Percentiles rank a stretch among this genome's conserved stretches.
phyloP scores from a whole-genome alignment of 2,329 filamentous ascomycete genomes.

The Thielaviopsis euricoi region DNA sequence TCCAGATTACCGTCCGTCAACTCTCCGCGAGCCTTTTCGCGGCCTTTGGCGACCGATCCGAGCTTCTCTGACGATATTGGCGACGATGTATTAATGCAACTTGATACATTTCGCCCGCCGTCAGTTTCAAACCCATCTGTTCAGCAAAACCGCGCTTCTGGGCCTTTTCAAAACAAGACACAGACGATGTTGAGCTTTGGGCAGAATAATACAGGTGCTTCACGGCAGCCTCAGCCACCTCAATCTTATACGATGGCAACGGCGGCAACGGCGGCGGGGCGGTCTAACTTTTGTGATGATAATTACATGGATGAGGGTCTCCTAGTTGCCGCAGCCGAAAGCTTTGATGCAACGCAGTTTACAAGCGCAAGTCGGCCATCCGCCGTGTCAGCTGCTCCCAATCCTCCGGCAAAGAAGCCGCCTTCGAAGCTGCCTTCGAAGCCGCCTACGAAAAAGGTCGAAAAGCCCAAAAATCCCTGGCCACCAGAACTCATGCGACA shows the following conservation, averaged over 20 bases:
- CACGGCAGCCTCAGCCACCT: neutral
- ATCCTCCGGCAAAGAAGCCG: conserved; percentile 12
- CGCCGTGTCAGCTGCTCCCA: neutral
- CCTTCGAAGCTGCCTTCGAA: conserved; percentile 18
- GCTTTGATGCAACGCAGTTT: neutral
- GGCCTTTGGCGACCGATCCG: neutral
- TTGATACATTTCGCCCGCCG: conserved; percentile 1
- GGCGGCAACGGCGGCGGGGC: neutral
- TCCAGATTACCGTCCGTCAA: too few relatives aligned
- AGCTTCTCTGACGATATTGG: conserved; percentile 9
- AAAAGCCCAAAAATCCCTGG: conserved; percentile 21
- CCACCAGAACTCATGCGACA: conserved; percentile 42
- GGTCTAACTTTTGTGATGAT: conserved; percentile 4
- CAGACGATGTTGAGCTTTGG: neutral
- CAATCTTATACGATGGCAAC: neutral
- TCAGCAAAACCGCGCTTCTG: neutral
- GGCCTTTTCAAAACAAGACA: neutral
- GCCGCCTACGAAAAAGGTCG: conserved; percentile 26
- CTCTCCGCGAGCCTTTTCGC: neutral
- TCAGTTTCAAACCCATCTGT: neutral
- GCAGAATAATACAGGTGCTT: neutral
- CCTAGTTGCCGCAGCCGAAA: conserved; percentile 11
- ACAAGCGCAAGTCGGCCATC: neutral
- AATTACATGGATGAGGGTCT: conserved; percentile 11
- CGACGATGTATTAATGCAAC: conserved; percentile 7